Percentiles rank a stretch among this genome's conserved stretches.
Evolutionary conservation across 805 yeast species (phyloP).

Genomic region (Metschnikowia lunata): DNA sequence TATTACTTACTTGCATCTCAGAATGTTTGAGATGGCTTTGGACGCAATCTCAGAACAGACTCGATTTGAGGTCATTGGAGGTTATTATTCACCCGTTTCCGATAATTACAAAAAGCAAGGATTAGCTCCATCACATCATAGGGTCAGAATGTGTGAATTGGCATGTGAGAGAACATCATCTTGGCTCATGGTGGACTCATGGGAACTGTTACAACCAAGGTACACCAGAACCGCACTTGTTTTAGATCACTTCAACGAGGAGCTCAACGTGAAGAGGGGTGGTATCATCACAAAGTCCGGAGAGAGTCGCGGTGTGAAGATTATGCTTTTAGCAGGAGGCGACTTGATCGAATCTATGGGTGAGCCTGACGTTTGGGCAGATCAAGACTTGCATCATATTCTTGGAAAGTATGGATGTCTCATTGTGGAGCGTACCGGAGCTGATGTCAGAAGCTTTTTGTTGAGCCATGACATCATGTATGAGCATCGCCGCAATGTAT

Average conservation of each 20-base stretch:
- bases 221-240: slow-evolving; percentile 95
- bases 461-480: slow-evolving; percentile 95
- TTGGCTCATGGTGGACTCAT: slow-evolving; percentile 99
- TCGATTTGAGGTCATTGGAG: slow-evolving; percentile 92
- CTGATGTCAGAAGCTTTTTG: slow-evolving; percentile 89
- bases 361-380: slow-evolving; percentile 99
- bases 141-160: slow-evolving; percentile 96
- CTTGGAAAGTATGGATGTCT: slow-evolving; percentile 94
- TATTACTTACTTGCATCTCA: slow-evolving; percentile 84
- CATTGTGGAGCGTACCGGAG: slow-evolving; percentile 94
- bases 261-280: slow-evolving; percentile 83
- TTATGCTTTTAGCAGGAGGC: slow-evolving; percentile 96
- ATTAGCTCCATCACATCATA: slow-evolving; percentile 78
- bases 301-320: slow-evolving; percentile 73
- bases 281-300: slow-evolving; percentile 67
- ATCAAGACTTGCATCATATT: slow-evolving; percentile 89
- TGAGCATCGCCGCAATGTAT: slow-evolving; percentile 87
- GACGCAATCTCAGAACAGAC: slow-evolving; percentile 91
- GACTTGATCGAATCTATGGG: slow-evolving; percentile 98
- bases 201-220: slow-evolving; percentile 91
- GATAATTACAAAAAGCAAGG: slow-evolving; percentile 94
- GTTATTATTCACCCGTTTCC: slow-evolving; percentile 90
- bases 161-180: slow-evolving; percentile 95
- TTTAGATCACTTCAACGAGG: slow-evolving; percentile 93
- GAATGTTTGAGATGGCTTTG: slow-evolving; percentile 99